phyloP scores from a whole-genome alignment of 768 basidiomycete genomes.

The Macrolepiota fuliginosa region DNA sequence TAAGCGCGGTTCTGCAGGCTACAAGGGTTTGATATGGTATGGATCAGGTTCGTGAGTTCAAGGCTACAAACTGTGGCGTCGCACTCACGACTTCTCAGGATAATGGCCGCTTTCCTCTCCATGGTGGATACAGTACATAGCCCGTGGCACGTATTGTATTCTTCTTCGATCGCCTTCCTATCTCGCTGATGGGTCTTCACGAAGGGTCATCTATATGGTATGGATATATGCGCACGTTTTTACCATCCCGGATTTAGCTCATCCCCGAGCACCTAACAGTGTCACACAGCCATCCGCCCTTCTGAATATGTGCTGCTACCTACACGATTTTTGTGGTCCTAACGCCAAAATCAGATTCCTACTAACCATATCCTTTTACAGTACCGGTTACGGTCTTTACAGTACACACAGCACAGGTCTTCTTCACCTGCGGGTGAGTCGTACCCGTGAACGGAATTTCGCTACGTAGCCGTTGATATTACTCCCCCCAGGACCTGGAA shows the following conservation, averaged over 20 bases:
- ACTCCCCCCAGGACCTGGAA: too few species aligned
- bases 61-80: not conserved
- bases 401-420: not conserved
- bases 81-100: not conserved
- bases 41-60: not conserved
- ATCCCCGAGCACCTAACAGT: too few species aligned
- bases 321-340: not conserved
- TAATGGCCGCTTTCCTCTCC: not conserved
- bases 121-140: not conserved
- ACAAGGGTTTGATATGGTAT: too few species aligned
- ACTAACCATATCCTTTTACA: not conserved
- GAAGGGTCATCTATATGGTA: slow-evolving; percentile 17
- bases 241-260: too few species aligned
- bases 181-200: not conserved
- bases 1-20: too few species aligned
- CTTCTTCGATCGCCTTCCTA: not conserved
- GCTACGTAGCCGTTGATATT: too few species aligned
- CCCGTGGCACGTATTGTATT: not conserved
- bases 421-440: not conserved
- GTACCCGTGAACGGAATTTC: too few species aligned
- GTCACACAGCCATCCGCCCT: slow-evolving; percentile 17
- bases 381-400: not conserved
- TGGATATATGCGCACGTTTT: too few species aligned
- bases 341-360: not conserved
- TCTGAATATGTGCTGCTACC: slow-evolving; percentile 13